A percentile compares a stretch with the other conserved stretches of the same genome.
phyloP scores from a whole-genome alignment of 192 early-diverging fungal species.

The Rhizoclosmatium globosum region DNA sequence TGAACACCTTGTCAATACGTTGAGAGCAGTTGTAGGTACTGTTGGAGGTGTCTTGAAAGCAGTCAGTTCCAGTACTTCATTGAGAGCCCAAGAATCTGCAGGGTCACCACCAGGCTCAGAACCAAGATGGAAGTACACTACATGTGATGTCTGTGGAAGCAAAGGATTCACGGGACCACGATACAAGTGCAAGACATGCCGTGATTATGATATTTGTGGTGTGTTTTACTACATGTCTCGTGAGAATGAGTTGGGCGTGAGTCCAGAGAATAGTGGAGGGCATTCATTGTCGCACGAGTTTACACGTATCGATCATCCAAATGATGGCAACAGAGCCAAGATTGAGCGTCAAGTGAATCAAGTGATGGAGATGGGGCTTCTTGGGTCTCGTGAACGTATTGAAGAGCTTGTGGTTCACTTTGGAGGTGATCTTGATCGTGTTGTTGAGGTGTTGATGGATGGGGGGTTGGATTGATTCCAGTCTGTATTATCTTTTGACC shows the following conservation, averaged over 20 bases:
- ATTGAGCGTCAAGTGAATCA: background rate
- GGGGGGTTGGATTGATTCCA: background rate
- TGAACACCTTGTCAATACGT: background rate
- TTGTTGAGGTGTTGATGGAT: constrained; percentile 21
- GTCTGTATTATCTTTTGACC: too few species aligned
- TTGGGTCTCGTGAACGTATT: background rate
- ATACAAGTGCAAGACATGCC: constrained; percentile 41
- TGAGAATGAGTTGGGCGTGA: background rate
- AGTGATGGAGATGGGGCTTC: constrained; percentile 23
- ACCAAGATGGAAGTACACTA: constrained; percentile 25
- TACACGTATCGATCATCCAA: background rate
- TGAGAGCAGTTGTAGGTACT: background rate
- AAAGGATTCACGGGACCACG: constrained; percentile 22
- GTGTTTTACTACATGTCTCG: background rate
- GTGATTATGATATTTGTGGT: constrained; percentile 41
- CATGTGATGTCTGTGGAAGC: constrained; percentile 35
- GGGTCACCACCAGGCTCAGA: background rate
- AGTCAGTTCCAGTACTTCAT: background rate
- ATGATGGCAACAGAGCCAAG: background rate
- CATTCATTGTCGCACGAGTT: background rate
- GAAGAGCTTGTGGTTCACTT: constrained; percentile 25
- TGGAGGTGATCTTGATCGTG: constrained; percentile 31
- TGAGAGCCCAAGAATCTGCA: background rate
- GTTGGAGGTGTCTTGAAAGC: background rate
- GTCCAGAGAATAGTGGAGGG: background rate